Percentiles rank a stretch among this genome's conserved stretches.
phyloP scores from a whole-genome alignment of 2,329 filamentous ascomycete genomes.

The Alternaria consortialis region DNA sequence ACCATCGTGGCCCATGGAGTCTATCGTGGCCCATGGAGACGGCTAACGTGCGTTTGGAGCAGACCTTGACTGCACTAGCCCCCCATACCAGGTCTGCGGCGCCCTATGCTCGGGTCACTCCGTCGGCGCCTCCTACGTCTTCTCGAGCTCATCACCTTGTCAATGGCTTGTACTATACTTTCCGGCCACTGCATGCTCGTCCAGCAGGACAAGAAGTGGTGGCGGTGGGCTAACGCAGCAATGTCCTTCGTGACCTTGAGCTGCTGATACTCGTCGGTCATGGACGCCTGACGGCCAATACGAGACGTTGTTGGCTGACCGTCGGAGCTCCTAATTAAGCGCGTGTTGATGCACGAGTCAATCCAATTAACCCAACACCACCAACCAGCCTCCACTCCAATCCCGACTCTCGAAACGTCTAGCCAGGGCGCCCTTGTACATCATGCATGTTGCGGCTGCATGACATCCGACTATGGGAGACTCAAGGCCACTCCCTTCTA shows the following conservation, averaged over 20 bases:
- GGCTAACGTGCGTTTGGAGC: slow-evolving; percentile 4
- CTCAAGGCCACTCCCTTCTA: background rate
- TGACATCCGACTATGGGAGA: background rate
- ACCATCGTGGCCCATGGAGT: slow-evolving; percentile 3
- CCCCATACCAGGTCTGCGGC: background rate
- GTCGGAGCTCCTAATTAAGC: slow-evolving; percentile 5
- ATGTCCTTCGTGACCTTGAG: background rate
- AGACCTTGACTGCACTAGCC: background rate
- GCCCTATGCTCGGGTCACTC: background rate
- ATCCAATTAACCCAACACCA: slow-evolving; percentile 1
- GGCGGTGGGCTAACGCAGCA: background rate
- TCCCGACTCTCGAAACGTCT: background rate
- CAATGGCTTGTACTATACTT: background rate
- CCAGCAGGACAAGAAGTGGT: background rate
- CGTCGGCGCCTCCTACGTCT: background rate
- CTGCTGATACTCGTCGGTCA: background rate
- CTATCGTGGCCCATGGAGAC: background rate
- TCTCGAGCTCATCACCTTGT: background rate
- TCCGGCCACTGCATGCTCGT: background rate
- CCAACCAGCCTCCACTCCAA: background rate
- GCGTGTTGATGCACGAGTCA: background rate
- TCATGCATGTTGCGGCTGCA: background rate
- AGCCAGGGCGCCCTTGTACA: background rate
- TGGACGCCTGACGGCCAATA: slow-evolving; percentile 4
- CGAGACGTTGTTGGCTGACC: background rate